Evolutionary conservation across 352 stramenopile species (phyloP), one percentile per base, ranked within the genome.

Genomic region (Thraustotheca clavata): DNA sequence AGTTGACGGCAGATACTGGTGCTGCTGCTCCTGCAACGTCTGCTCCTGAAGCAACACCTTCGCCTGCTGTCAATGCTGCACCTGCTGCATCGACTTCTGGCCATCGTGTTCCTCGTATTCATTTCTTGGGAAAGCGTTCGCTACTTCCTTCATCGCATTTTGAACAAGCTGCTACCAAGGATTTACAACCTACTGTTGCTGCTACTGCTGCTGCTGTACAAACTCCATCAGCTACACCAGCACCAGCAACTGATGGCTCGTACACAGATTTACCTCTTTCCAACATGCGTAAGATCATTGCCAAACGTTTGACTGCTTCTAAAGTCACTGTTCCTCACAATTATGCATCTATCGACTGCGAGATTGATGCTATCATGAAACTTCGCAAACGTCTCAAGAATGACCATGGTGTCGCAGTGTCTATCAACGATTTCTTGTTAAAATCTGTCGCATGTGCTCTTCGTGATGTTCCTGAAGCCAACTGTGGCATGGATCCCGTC

Each of bases 201-300:
- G 7, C 71, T 0, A 32, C 24, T 36, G 26, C 57, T 12, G 34
- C 31, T 9, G 22, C 41, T 24, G 35, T 11, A 14, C 24, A 38
- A 6, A 31, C 4, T 8, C 41, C 26, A 12, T 36, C 32, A 20
- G 36, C 57, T 5, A 33, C 54, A 4, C 49, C 57, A 26, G 38
- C 55, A 1, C 24, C 65, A 0, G 59, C 68, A 24, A 59, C 60
- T 4, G 68, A 76, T 48, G 76, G 73, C 32, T 68, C 76, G 47
- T 97, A 80, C 71, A 79, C 83, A 22, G 89, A 97, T 72, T 73
- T 92, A 29, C 75, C 91, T 43, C 79, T 95, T 33, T 95, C 78
- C 60, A 96, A 97, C 76, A 99, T 99, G 94, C 86, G 96, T 62
- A 99, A 99, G 77, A 92, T 99, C 68, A 99, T 99, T 69, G 95